Conservation (phyloP, 2,329 filamentous ascomycete species). For the Aspergillus awamori region DNA sequence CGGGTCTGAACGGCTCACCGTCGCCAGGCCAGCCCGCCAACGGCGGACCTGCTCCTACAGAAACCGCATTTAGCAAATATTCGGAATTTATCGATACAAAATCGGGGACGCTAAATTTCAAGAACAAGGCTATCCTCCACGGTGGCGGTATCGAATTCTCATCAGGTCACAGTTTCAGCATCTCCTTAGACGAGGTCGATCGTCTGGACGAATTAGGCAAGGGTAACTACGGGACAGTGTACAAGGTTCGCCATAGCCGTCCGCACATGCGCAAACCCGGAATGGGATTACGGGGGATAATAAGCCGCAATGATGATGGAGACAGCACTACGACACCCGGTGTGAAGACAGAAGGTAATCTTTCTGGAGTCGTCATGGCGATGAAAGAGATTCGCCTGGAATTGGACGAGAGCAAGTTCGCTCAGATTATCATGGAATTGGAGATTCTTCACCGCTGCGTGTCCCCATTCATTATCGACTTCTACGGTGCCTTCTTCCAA, state of each 20-base stretch:
- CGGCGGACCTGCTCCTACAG: conserved; percentile 40
- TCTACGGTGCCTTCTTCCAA: conserved; percentile 98
- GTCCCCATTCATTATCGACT: conserved; percentile 96
- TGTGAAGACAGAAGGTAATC: conserved; percentile 27
- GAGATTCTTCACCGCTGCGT: conserved; percentile 94
- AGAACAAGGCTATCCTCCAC: conserved; percentile 87
- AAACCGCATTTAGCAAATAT: conserved; percentile 66
- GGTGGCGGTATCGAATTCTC: conserved; percentile 89
- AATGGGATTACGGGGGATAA: conserved; percentile 62
- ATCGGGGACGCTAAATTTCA: conserved; percentile 87
- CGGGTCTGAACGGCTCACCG: conserved; percentile 52
- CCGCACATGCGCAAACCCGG: conserved; percentile 64
- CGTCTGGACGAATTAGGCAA: conserved; percentile 92
- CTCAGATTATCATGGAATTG: conserved; percentile 95
- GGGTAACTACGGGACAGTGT: conserved; percentile 97
- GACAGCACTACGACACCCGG: conserved; percentile 18
- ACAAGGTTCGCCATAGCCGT: conserved; percentile 88
- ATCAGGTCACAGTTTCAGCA: conserved; percentile 84
- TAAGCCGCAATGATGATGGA: conserved; percentile 43
- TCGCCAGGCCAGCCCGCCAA: conserved; percentile 43
- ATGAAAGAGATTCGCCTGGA: conserved; percentile 99
- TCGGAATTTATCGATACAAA: conserved; percentile 87
- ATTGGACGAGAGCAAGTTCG: conserved; percentile 94
- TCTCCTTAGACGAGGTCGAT: conserved; percentile 94
- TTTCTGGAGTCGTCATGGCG: conserved; percentile 80